phyloP scores from a whole-genome alignment of 768 basidiomycete genomes.

The Trametes meyenii region DNA sequence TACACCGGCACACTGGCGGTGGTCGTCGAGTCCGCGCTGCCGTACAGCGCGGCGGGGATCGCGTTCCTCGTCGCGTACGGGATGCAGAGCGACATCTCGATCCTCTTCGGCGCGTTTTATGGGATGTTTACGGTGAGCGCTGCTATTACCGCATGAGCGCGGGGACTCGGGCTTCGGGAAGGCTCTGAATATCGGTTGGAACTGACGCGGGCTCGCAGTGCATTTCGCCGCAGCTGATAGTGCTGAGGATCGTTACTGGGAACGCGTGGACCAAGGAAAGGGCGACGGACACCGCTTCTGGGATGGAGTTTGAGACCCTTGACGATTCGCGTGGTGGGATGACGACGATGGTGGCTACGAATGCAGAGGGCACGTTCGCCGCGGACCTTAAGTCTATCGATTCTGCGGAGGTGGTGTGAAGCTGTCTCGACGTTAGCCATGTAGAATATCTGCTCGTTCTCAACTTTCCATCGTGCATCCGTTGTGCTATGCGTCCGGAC shows the following conservation, averaged over 20 bases:
- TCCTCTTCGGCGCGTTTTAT: slow-evolving; percentile 25
- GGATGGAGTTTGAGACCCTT: slow-evolving; percentile 14
- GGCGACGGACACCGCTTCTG: slow-evolving; percentile 9
- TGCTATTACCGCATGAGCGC: neutral
- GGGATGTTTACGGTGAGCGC: slow-evolving; percentile 24
- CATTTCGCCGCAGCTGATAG: slow-evolving; percentile 26
- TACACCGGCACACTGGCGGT: slow-evolving; percentile 25
- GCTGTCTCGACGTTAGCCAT: too few species aligned
- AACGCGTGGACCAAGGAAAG: slow-evolving; percentile 19
- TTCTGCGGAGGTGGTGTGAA: neutral
- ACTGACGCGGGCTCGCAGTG: slow-evolving; percentile 9
- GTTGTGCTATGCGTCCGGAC: too few species aligned
- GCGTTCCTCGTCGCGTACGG: slow-evolving; percentile 29
- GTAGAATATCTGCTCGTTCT: too few species aligned
- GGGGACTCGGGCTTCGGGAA: too few species aligned
- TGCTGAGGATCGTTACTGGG: slow-evolving; percentile 23
- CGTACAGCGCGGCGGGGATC: slow-evolving; percentile 27
- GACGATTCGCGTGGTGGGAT: neutral
- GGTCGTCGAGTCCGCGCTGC: slow-evolving; percentile 27
- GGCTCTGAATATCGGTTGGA: neutral
- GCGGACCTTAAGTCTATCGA: slow-evolving; percentile 9
- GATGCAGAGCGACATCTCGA: slow-evolving; percentile 16
- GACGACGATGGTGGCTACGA: neutral
- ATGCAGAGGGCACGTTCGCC: slow-evolving; percentile 2
- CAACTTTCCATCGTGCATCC: too few species aligned